These are phyloP conservation scores for Leccinum fibrillosum DNA, from an alignment of 768 basidiomycete genomes.

Conservation along the genomic window DNA sequence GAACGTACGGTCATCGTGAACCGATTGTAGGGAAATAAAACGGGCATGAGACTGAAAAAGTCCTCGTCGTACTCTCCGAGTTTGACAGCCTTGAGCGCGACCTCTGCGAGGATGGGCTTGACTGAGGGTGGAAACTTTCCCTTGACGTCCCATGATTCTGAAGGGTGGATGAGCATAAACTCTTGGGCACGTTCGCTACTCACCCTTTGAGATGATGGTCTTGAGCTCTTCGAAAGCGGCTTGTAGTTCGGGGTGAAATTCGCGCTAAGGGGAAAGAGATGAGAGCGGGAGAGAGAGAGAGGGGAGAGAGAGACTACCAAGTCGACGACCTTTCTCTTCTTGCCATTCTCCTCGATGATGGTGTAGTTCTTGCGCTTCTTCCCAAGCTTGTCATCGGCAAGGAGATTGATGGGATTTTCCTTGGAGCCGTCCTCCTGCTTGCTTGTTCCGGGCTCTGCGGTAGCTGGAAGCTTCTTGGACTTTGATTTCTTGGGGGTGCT, in stretches of 20 bases:
- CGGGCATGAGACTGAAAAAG: conserved; percentile 87
- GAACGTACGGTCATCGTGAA: conserved; percentile 83
- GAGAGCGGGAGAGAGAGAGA: background rate
- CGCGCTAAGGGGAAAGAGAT: conserved; percentile 35
- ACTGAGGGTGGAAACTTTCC: conserved; percentile 86
- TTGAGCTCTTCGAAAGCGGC: conserved; percentile 58
- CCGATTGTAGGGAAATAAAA: conserved; percentile 89
- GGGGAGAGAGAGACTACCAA: conserved; percentile 39
- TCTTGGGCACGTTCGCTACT: background rate
- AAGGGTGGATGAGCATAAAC: background rate
- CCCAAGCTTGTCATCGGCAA: conserved; percentile 37
- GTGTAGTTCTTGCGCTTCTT: conserved; percentile 58
- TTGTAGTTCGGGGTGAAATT: conserved; percentile 73
- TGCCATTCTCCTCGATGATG: conserved; percentile 52
- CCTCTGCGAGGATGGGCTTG: conserved; percentile 65
- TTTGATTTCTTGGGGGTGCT: conserved; percentile 71
- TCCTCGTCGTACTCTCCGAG: conserved; percentile 90
- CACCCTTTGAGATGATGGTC: conserved; percentile 57
- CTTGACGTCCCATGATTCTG: conserved; percentile 77
- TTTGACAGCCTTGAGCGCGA: conserved; percentile 74
- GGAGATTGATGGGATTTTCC: conserved; percentile 49
- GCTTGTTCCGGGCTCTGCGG: conserved; percentile 22
- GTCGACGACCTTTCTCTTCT: conserved; percentile 71
- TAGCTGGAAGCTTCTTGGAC: conserved; percentile 47
- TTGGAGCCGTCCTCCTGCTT: conserved; percentile 41